phyloP scores from a whole-genome alignment of 129 eudicot genomes.

The Artemisia argyi region DNA sequence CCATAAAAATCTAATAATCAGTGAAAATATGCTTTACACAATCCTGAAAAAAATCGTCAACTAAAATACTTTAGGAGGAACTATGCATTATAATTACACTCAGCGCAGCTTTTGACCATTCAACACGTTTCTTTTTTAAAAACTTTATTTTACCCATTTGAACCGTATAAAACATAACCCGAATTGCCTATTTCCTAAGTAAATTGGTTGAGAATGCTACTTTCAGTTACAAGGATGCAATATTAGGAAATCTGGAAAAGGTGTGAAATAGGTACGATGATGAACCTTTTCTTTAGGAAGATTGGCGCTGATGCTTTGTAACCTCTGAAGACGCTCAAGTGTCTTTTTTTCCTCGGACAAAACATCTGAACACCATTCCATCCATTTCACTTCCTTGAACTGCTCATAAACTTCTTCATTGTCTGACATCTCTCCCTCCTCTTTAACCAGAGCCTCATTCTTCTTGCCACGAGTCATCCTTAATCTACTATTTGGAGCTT shows the following conservation, averaged over 20 bases:
- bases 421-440: slow-evolving; percentile 99
- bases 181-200: too few relatives aligned
- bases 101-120: too few relatives aligned
- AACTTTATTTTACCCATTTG: too few relatives aligned
- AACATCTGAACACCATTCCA: slow-evolving; percentile 99
- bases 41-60: too few relatives aligned
- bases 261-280: not conserved
- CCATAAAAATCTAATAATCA: too few relatives aligned
- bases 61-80: too few relatives aligned
- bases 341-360: slow-evolving; percentile 79
- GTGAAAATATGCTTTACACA: too few relatives aligned
- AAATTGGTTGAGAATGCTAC: too few relatives aligned
- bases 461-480: slow-evolving; percentile 57
- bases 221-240: not conserved
- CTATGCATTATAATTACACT: too few relatives aligned
- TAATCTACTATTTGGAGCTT: slow-evolving; percentile 33
- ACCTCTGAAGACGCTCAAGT: slow-evolving; percentile 72
- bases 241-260: not conserved
- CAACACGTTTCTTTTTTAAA: too few relatives aligned
- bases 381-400: slow-evolving; percentile 97
- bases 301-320: slow-evolving; percentile 89
- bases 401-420: slow-evolving; percentile 94
- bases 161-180: too few relatives aligned
- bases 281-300: slow-evolving; percentile 94
- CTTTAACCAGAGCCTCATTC: slow-evolving; percentile 79